Base-by-base conservation (phyloP, 768 basidiomycete genomes). In the Hortiboletus campestris region DNA sequence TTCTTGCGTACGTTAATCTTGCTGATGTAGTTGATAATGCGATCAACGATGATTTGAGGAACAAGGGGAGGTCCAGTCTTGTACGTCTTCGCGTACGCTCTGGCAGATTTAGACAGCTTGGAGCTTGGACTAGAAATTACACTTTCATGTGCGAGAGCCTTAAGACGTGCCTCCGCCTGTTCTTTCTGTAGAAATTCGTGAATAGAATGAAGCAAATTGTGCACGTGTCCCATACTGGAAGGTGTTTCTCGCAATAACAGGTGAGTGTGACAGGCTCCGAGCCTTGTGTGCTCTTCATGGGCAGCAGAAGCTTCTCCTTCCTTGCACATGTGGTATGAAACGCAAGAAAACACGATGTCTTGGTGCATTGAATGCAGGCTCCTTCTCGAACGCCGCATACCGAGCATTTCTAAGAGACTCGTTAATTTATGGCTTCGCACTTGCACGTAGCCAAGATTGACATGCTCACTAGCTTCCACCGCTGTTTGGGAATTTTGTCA, bases 271-370 rank as follows among this genome's bases (percentile, higher is more conserved):
- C 82, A 25, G 84, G 83, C 58, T 93, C 90, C 22, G 86, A 76
- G 11, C 88, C 91, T 49, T 88, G 85, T 0, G 84, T 79, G 31
- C 83, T 84, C 67, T 94, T 94, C 91, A 94, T 94, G 0, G 91
- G 89, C 74, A 92, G 79, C 29, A 98, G 71, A 4, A 95, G 68
- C 62, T 89, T 93, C 63, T 90, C 84, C 61, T 88, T 89, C 14
- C 96, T 80, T 1, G 94, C 97, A 66, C 97, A 99, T 0, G 96
- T 95, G 1, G 89, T 82, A 68, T 99, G 97, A 64, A 97, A 99
- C 0, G 97, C 95, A 16, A 89, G 79, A 70, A 91, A 94, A 74
- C 97, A 98, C 1, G 85, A 88, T 2, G 82, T 77, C 72, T 93
- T 96, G 50, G 85, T 87, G 70, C 97, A 99, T 70, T 98, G 97